Conservation (phyloP, 305 asterid genomes). For the Solanum hybrid region DNA sequence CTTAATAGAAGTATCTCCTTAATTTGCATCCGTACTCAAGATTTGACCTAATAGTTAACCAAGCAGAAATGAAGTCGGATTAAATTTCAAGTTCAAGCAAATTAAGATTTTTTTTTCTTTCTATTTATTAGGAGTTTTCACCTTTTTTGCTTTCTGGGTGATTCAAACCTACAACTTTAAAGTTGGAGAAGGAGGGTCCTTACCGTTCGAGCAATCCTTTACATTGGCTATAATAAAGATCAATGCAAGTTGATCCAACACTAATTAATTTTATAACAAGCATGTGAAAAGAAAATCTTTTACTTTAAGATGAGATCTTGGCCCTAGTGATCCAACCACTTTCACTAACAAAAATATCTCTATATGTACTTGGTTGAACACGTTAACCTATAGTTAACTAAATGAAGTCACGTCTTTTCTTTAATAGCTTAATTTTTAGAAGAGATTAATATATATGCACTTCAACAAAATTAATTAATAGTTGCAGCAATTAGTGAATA, state of each 20-base stretch:
- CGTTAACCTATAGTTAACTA: not conserved
- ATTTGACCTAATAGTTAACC: not conserved
- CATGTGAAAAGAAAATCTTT: not conserved
- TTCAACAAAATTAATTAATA: not conserved
- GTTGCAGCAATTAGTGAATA: not conserved
- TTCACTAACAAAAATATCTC: not conserved
- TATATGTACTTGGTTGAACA: not conserved
- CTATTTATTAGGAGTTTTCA: not conserved
- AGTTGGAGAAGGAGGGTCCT: not conserved
- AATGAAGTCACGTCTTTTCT: not conserved
- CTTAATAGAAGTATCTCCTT: not conserved
- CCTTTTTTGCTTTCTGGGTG: not conserved
- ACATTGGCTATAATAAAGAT: not conserved
- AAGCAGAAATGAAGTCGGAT: not conserved
- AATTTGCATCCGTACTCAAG: not conserved
- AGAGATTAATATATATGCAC: not conserved
- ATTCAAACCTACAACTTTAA: not conserved
- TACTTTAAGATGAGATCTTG: not conserved
- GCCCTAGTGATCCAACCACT: not conserved
- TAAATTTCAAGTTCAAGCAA: not conserved
- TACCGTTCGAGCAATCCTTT: not conserved
- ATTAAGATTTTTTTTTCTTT: not conserved
- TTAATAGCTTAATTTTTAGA: not conserved
- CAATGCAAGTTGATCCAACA: not conserved
- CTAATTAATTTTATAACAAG: not conserved